A percentile compares a stretch with the other conserved stretches of the same genome.
phyloP scores from a whole-genome alignment of 768 basidiomycete genomes.

The Lactarius trivialis region DNA sequence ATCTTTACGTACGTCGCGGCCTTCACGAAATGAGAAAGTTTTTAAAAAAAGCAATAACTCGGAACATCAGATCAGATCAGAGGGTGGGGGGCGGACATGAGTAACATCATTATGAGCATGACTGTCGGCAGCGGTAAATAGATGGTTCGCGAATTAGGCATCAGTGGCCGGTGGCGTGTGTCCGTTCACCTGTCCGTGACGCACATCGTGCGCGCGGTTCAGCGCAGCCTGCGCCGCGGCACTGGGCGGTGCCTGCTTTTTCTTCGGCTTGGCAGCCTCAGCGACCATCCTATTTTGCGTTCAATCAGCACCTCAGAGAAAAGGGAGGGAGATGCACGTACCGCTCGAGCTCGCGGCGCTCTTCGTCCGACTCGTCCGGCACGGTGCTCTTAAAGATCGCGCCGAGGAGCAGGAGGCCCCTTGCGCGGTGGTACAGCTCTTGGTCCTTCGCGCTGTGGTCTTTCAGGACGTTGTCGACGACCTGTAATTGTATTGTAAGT shows the following conservation, averaged over 20 bases:
- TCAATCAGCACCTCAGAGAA: background rate
- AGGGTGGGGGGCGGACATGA: background rate
- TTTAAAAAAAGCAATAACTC: background rate
- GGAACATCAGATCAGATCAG: background rate
- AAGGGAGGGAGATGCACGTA: slow-evolving; percentile 33
- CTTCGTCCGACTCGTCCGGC: slow-evolving; percentile 90
- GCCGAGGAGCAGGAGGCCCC: slow-evolving; percentile 82
- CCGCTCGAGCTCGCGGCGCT: slow-evolving; percentile 91
- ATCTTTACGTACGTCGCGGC: background rate
- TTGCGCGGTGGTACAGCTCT: slow-evolving; percentile 75
- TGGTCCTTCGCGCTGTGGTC: slow-evolving; percentile 68
- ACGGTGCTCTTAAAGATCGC: slow-evolving; percentile 79
- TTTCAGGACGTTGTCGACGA: slow-evolving; percentile 79
- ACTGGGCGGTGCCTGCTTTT: slow-evolving; percentile 9
- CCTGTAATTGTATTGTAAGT: slow-evolving; percentile 34
- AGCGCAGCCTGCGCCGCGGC: slow-evolving; percentile 9
- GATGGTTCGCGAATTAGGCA: background rate
- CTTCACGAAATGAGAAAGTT: background rate
- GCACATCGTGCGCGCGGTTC: slow-evolving; percentile 10
- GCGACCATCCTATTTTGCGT: slow-evolving; percentile 65
- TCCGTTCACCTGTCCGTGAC: background rate
- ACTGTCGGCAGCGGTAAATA: too few species aligned
- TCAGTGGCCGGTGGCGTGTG: background rate
- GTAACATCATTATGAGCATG: background rate
- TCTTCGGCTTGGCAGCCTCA: slow-evolving; percentile 74